phyloP scores from a whole-genome alignment of 768 basidiomycete genomes.

The Xerocomellus intermedius region DNA sequence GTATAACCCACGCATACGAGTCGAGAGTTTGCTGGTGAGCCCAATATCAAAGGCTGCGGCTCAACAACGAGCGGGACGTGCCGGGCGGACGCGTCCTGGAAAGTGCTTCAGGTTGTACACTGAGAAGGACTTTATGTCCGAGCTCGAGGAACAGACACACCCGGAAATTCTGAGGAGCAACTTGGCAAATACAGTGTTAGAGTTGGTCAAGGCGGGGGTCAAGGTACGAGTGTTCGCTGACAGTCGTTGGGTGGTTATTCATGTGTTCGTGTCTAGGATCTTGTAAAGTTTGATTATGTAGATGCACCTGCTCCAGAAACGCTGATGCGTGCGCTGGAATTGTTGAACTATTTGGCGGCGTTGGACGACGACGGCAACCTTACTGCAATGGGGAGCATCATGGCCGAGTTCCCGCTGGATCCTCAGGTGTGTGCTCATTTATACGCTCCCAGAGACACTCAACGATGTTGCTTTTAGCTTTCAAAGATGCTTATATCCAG shows the following conservation, averaged over 20 bases:
- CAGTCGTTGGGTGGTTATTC: neutral
- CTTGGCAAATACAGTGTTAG: conserved; percentile 88
- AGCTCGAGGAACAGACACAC: conserved; percentile 95
- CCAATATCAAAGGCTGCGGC: conserved; percentile 97
- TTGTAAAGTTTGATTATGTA: conserved; percentile 85
- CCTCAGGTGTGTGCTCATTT: conserved; percentile 65
- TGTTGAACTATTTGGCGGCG: conserved; percentile 89
- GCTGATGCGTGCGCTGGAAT: conserved; percentile 92
- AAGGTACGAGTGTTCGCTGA: conserved; percentile 46
- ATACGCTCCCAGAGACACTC: neutral
- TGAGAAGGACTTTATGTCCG: conserved; percentile 93
- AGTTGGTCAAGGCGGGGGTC: conserved; percentile 91
- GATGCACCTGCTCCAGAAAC: conserved; percentile 96
- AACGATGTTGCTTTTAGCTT: conserved; percentile 39
- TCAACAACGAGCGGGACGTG: conserved; percentile 94
- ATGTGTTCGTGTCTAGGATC: conserved; percentile 44
- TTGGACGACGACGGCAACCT: conserved; percentile 93
- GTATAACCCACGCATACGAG: conserved; percentile 96
- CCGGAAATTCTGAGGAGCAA: conserved; percentile 96
- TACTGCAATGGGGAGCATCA: conserved; percentile 81
- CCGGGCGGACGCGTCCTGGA: conserved; percentile 92
- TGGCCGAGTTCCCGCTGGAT: conserved; percentile 99
- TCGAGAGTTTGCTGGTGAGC: conserved; percentile 89
- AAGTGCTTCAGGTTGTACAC: conserved; percentile 98
- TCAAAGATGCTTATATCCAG: conserved; percentile 93